Conservation (phyloP, 2,329 filamentous ascomycete species). For the Thielaviopsis punctulata region DNA sequence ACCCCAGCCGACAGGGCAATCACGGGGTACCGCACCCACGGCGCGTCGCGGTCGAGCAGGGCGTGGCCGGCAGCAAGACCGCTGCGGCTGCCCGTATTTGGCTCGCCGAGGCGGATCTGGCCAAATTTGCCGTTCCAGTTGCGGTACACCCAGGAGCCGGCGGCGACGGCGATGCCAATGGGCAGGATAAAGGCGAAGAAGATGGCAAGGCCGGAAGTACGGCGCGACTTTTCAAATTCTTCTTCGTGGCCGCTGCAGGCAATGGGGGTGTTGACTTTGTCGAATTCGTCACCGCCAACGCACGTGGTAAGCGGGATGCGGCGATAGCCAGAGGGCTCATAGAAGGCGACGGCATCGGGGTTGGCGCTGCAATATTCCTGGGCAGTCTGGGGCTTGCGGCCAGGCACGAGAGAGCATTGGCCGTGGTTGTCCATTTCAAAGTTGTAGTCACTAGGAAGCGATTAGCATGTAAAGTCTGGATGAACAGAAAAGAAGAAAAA, state of each 20-base stretch:
- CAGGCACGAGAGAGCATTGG: constrained; percentile 59
- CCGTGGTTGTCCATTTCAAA: constrained; percentile 65
- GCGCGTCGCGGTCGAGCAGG: constrained; percentile 49
- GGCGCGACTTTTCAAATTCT: constrained; percentile 56
- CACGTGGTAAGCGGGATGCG: constrained; percentile 84
- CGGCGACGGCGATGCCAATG: constrained; percentile 48
- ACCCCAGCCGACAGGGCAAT: constrained; percentile 49
- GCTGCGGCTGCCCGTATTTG: constrained; percentile 41
- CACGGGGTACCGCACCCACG: constrained; percentile 70
- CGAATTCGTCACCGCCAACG: constrained; percentile 53
- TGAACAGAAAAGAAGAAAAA: neutral
- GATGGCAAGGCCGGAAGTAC: constrained; percentile 53
- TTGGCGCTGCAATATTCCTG: constrained; percentile 38
- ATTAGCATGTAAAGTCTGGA: neutral
- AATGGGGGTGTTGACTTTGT: constrained; percentile 42
- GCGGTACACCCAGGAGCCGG: constrained; percentile 71
- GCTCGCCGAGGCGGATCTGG: constrained; percentile 74
- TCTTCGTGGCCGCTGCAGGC: constrained; percentile 67
- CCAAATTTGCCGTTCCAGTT: constrained; percentile 86
- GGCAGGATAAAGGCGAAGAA: constrained; percentile 77
- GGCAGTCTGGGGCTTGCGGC: constrained; percentile 42
- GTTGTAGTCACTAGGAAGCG: constrained; percentile 62
- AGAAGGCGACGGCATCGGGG: constrained; percentile 59
- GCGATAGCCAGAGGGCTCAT: constrained; percentile 73
- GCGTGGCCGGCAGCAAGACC: constrained; percentile 57